Evolutionary conservation across 768 basidiomycete genomes (phyloP).

Genomic region (Leccinum rimulosum): DNA sequence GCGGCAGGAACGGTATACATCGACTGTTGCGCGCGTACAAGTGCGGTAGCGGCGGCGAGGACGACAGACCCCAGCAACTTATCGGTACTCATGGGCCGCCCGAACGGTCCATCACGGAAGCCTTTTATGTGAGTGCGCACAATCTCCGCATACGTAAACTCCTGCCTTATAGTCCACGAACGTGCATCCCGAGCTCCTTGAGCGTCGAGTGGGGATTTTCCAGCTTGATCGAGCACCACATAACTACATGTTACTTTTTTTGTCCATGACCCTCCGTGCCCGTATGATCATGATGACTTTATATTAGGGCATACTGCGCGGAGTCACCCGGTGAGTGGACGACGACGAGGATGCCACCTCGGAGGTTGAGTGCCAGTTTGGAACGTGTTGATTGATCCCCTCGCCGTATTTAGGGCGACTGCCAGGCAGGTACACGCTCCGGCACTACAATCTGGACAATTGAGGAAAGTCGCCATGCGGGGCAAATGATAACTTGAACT

Average conservation of each 20-base stretch:
- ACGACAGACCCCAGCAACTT: conserved; percentile 13
- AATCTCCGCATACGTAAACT: conserved; percentile 5
- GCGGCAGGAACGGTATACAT: conserved; percentile 54
- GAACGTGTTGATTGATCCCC: not conserved
- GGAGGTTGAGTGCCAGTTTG: not conserved
- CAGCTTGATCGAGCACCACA: not conserved
- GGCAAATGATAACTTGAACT: conserved; percentile 12
- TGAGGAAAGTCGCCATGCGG: conserved; percentile 1
- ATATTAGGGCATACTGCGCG: not conserved
- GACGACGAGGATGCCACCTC: not conserved
- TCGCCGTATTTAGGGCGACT: not conserved
- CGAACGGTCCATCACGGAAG: not conserved
- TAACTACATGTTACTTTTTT: too few species aligned
- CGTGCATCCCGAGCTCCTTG: conserved; percentile 22
- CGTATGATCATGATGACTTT: not conserved
- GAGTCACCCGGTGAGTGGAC: not conserved
- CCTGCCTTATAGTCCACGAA: conserved; percentile 13
- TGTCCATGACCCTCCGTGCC: not conserved
- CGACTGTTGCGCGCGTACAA: conserved; percentile 15
- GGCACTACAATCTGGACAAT: not conserved
- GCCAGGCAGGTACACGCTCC: not conserved
- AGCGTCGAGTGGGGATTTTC: not conserved
- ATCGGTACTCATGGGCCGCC: not conserved
- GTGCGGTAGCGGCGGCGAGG: conserved; percentile 1
- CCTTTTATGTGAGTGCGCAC: conserved; percentile 10